Conservation (phyloP, 108 stramenopile species). For the Craspedostauros australis region DNA sequence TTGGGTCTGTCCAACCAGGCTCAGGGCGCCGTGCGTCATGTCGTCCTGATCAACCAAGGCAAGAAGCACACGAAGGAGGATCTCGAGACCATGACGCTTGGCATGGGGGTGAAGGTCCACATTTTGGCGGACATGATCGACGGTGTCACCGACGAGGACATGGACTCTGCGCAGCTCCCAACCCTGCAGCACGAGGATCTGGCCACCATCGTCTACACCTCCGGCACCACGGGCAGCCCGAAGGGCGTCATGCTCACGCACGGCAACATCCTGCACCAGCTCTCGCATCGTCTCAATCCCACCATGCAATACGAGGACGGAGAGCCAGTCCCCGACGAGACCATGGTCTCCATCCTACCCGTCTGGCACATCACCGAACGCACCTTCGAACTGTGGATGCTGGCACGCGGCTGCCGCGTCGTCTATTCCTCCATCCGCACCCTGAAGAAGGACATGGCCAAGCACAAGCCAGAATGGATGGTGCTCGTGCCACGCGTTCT, state of each 20-base stretch:
- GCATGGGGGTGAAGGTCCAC: slow-evolving; percentile 34
- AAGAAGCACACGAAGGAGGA: slow-evolving; percentile 55
- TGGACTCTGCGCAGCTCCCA: slow-evolving; percentile 27
- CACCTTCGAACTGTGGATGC: slow-evolving; percentile 85
- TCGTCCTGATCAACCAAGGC: slow-evolving; percentile 71
- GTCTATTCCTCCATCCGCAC: slow-evolving; percentile 86
- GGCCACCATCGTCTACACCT: slow-evolving; percentile 94
- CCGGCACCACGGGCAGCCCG: slow-evolving; percentile 93
- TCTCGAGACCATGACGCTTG: slow-evolving; percentile 14
- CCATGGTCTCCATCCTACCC: slow-evolving; percentile 78
- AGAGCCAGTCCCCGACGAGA: slow-evolving; percentile 80
- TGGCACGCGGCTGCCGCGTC: slow-evolving; percentile 71
- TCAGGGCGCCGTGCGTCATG: slow-evolving; percentile 57
- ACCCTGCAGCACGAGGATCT: slow-evolving; percentile 56
- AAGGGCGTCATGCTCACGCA: slow-evolving; percentile 98
- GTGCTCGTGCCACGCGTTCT: slow-evolving; percentile 89
- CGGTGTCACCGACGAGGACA: slow-evolving; percentile 23
- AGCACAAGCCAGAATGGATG: slow-evolving; percentile 89
- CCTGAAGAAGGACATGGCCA: slow-evolving; percentile 90
- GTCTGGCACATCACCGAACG: slow-evolving; percentile 92
- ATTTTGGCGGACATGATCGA: slow-evolving; percentile 55
- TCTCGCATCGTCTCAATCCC: slow-evolving; percentile 63
- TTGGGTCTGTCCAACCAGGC: slow-evolving; percentile 65
- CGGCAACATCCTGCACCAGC: slow-evolving; percentile 91
- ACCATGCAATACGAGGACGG: slow-evolving; percentile 58